These are phyloP conservation scores for Ceratobasidium sp. DNA, from an alignment of 1,284 basidiomycete genomes.

Conservation along the genomic window DNA sequence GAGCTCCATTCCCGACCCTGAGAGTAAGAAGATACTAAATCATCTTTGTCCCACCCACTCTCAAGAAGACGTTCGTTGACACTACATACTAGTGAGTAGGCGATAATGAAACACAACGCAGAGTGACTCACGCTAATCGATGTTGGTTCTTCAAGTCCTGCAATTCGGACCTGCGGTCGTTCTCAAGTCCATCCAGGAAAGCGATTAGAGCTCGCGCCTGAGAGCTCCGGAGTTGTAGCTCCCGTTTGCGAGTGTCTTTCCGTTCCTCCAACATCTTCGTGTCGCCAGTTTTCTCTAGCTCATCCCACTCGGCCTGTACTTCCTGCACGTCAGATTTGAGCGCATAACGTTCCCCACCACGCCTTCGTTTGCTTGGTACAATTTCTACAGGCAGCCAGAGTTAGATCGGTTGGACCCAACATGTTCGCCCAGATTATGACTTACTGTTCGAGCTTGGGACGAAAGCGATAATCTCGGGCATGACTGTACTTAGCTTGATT, in stretches of 20 bases:
- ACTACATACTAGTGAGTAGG: background rate
- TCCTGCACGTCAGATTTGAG: background rate
- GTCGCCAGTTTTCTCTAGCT: background rate
- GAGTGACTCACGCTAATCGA: slow-evolving; percentile 21
- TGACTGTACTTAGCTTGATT: background rate
- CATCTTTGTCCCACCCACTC: slow-evolving; percentile 43
- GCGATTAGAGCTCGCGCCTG: background rate
- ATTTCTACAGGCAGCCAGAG: too few relatives aligned
- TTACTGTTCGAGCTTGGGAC: slow-evolving; percentile 16
- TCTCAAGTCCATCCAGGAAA: slow-evolving; percentile 10
- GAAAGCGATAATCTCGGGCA: background rate
- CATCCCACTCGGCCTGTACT: background rate
- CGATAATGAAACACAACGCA: background rate
- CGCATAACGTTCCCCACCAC: background rate
- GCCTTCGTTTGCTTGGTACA: slow-evolving; percentile 24
- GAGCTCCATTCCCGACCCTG: slow-evolving; percentile 18
- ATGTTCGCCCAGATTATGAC: background rate
- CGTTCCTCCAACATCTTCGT: background rate
- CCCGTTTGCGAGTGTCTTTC: background rate
- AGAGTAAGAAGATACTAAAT: slow-evolving; percentile 9
- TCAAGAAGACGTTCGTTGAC: slow-evolving; percentile 31
- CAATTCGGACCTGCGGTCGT: slow-evolving; percentile 9
- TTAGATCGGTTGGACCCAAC: background rate
- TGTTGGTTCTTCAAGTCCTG: background rate
- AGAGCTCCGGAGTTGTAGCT: background rate